Percentiles rank a stretch among this genome's conserved stretches.
phyloP scores from a whole-genome alignment of 1,284 basidiomycete species.

The Testicularia cyperi region DNA sequence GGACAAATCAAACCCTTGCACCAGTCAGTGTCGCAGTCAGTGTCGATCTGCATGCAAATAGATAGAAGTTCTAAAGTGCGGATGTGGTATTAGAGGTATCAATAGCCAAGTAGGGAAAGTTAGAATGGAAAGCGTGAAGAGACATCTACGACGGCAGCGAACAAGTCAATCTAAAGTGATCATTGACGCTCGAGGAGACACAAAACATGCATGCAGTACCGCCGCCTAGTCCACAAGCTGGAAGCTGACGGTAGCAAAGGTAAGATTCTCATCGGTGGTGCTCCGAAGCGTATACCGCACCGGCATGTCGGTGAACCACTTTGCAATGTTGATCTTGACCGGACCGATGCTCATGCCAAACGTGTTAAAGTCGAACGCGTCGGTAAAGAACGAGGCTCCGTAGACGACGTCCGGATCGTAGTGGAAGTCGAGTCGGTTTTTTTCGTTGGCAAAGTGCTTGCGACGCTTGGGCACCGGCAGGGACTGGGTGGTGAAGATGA shows the following conservation, averaged over 20 bases:
- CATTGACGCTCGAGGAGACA: not conserved
- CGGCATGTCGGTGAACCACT: constrained; percentile 60
- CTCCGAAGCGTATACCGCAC: constrained; percentile 61
- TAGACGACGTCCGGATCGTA: constrained; percentile 60
- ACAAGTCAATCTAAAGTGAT: no score
- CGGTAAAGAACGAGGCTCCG: constrained; percentile 51
- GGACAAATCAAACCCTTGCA: no score
- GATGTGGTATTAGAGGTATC: no score
- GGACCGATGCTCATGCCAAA: constrained; percentile 53
- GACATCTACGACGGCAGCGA: no score
- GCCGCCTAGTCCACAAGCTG: constrained; percentile 58
- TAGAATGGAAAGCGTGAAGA: no score
- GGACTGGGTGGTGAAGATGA: constrained; percentile 60
- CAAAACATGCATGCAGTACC: not conserved
- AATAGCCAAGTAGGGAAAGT: no score
- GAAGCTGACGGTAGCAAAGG: constrained; percentile 61
- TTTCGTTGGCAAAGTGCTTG: constrained; percentile 58
- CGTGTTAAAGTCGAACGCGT: constrained; percentile 54
- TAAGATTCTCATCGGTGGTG: constrained; percentile 58
- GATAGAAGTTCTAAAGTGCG: no score
- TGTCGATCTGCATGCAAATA: no score
- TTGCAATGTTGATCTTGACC: constrained; percentile 43
- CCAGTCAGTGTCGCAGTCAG: no score
- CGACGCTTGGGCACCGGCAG: constrained; percentile 59
- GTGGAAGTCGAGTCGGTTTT: constrained; percentile 51